phyloP scores from a whole-genome alignment of 306 rosid genomes.

The Vigna angularis region DNA sequence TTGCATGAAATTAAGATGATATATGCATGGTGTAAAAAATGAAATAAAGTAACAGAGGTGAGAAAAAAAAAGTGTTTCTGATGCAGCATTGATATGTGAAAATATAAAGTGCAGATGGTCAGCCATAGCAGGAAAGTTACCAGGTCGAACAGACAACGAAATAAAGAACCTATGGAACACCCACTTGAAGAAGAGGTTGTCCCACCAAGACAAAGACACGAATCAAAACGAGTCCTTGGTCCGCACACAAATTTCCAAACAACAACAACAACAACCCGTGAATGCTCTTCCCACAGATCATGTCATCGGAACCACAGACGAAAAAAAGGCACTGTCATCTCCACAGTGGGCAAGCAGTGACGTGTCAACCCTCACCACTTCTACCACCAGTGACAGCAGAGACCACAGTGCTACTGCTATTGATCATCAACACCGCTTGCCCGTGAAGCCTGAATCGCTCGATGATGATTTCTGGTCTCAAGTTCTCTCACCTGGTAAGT shows the following conservation, averaged over 20 bases:
- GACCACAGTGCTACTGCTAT: background rate
- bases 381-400: background rate
- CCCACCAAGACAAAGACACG: background rate
- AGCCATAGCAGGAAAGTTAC: constrained; percentile 78
- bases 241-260: no score
- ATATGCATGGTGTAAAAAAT: no score
- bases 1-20: no score
- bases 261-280: no score
- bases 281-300: no score
- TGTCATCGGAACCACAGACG: background rate
- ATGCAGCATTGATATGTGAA: background rate
- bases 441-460: constrained; percentile 6
- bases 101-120: constrained; percentile 67
- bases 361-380: constrained; percentile 43
- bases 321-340: constrained; percentile 35
- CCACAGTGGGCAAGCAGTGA: constrained; percentile 58
- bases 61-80: no score
- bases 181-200: constrained; percentile 62
- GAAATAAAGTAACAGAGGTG: no score
- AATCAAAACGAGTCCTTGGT: background rate
- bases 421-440: background rate
- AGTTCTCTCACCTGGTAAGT: constrained; percentile 50
- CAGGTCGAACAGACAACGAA: constrained; percentile 87
- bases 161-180: constrained; percentile 91
- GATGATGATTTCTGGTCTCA: constrained; percentile 74